phyloP scores from a whole-genome alignment of 1,139 yeast species.

The Hemisphaericaspora subhashii region DNA sequence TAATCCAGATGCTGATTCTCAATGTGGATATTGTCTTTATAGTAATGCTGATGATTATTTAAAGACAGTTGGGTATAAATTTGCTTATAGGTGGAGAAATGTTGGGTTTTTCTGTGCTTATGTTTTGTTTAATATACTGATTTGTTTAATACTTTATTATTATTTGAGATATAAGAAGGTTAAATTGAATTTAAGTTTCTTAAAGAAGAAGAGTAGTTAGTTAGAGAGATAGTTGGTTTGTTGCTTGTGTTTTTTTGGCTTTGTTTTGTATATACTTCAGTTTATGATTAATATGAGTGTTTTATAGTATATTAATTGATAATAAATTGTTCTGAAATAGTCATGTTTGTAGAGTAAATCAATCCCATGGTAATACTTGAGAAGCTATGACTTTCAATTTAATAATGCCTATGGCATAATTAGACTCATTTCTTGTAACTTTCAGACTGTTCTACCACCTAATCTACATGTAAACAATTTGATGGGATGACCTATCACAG shows the following conservation, averaged over 20 bases:
- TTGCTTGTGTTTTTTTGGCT: neutral
- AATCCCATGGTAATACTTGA: too few species aligned
- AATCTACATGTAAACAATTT: too few species aligned
- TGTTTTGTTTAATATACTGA: constrained; percentile 49
- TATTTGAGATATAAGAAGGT: constrained; percentile 19
- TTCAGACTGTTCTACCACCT: too few species aligned
- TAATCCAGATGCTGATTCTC: constrained; percentile 50
- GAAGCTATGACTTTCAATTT: too few species aligned
- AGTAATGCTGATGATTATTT: constrained; percentile 55
- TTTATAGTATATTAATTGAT: too few species aligned
- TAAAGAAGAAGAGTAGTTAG: constrained; percentile 8
- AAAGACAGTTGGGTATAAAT: constrained; percentile 42
- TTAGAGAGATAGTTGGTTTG: neutral
- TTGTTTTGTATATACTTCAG: neutral
- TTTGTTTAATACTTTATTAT: constrained; percentile 24
- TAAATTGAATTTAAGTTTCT: constrained; percentile 8
- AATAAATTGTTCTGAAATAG: too few species aligned
- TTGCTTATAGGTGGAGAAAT: constrained; percentile 61
- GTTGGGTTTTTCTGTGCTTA: constrained; percentile 60
- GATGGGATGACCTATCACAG: too few species aligned
- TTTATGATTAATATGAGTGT: too few species aligned
- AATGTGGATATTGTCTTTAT: constrained; percentile 62
- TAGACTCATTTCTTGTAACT: too few species aligned
- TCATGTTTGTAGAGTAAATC: too few species aligned
- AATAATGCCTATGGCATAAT: too few species aligned